phyloP scores from a whole-genome alignment of 331 rosid species.

The Cydonia oblonga region DNA sequence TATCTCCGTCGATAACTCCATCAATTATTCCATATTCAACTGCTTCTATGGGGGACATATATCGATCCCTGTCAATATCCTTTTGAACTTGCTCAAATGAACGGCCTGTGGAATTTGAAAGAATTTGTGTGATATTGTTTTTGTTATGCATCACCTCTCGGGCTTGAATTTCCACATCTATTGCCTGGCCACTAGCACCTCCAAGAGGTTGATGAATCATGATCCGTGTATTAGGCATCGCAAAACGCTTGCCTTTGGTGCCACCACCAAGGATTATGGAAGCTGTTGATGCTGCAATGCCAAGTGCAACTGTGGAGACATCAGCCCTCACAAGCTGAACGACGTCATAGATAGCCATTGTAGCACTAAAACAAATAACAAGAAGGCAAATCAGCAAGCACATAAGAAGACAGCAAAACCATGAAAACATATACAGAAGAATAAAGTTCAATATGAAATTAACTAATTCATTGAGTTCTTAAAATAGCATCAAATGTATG shows the following conservation, averaged over 20 bases:
- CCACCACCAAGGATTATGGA: slow-evolving; percentile 87
- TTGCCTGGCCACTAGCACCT: slow-evolving; percentile 87
- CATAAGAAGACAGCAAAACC: neutral
- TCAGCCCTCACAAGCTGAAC: slow-evolving; percentile 93
- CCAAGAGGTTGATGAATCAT: slow-evolving; percentile 94
- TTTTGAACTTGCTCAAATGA: slow-evolving; percentile 67
- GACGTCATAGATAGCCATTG: slow-evolving; percentile 86
- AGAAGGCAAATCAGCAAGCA: slow-evolving; percentile 21
- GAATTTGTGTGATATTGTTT: slow-evolving; percentile 52
- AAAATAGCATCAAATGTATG: neutral
- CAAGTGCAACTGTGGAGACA: slow-evolving; percentile 84
- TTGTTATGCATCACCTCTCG: slow-evolving; percentile 73
- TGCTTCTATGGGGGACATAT: slow-evolving; percentile 89
- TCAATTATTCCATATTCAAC: slow-evolving; percentile 90
- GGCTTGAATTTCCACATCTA: slow-evolving; percentile 92
- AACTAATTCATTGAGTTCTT: neutral
- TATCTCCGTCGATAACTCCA: slow-evolving; percentile 71
- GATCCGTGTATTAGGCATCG: slow-evolving; percentile 88
- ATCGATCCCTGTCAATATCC: slow-evolving; percentile 78
- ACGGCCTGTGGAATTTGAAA: slow-evolving; percentile 67
- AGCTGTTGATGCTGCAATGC: slow-evolving; percentile 88
- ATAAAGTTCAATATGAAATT: neutral
- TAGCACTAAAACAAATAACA: slow-evolving; percentile 44
- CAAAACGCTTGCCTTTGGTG: slow-evolving; percentile 91
- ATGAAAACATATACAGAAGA: neutral